Evolutionary conservation across 1,139 yeast species (phyloP), one percentile per base, ranked within the genome.

Genomic region (Zygosaccharomyces sapae): DNA sequence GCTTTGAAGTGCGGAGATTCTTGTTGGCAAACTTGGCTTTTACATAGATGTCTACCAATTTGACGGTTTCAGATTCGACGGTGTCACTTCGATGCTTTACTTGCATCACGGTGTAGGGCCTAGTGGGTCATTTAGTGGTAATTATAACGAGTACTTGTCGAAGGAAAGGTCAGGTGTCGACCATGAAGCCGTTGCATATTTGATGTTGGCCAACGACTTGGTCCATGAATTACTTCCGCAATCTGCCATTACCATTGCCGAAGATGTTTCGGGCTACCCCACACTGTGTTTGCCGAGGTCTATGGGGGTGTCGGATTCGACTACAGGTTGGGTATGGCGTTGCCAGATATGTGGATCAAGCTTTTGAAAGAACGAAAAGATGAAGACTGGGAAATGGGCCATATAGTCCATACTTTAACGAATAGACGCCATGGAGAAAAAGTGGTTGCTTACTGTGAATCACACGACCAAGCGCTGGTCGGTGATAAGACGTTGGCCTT

Each of bases 271-370:
- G 45, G 98, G 98, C 12, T 92, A 92, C 86, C 98, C 98, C 31
- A 88, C 97, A 0, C 72, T 92, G 45, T 90, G 97, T 68, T 69
- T 87, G 43, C 83, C 94, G 5, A 75, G 87, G 41, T 50, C 59
- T 0, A 66, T 72, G 31, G 97, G 97, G 98, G 98, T 45, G 81
- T 86, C 55, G 98, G 97, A 0, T 92, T 90, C 62, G 94, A 90
- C 64, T 92, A 90, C 66, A 75, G 97, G 55, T 73, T 92, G 50
- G 94, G 96, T 2, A 92, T 92, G 98, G 97, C 97, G 0, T 76
- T 92, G 51, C 98, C 98, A 4, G 98, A 92, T 67, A 90, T 90
- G 97, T 92, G 97, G 97, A 92, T 92, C 70, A 92, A 92, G 67
- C 70, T 89, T 45, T 70, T 92, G 58, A 92, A 92, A 65, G 97